Evolutionary conservation across 164 flowering plant genomes (phyloP), one percentile per base, ranked within the genome.

Genomic region (Magnolia sinica): DNA sequence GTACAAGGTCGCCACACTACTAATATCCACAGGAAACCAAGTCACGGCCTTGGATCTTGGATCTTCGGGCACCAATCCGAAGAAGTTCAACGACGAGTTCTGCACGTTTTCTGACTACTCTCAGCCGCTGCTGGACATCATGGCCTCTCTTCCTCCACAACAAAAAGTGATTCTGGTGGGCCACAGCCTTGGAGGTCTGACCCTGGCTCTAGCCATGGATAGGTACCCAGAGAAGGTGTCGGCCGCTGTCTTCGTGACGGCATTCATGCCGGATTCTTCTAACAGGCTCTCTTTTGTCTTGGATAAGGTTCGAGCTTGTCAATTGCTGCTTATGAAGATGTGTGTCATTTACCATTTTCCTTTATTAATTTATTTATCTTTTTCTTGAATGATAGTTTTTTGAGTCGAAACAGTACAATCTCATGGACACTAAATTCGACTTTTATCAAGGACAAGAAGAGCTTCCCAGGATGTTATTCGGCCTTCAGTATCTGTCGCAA

Each of bases 21-120:
- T 90, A 0, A 79, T 78, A 80, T 11, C 74, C 0, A 78, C 81
- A 0, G 87, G 88, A 8, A 85, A 88, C 76, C 74, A 68, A 10
- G 89, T 86, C 31, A 88, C 88, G 23, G 82, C 80, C 10, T 22
- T 87, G 11, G 88, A 88, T 76, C 80, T 88, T 2, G 83, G 81
- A 0, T 87, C 81, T 58, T 83, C 85, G 0, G 92, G 89, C 4
- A 64, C 75, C 50, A 49, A 84, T 79, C 5, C 7, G 64, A 79
- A 37, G 64, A 29, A 20, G 10, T 68, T 77, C 29, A 20, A 79
- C 0, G 77, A 84, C 24, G 71, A 84, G 49, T 71, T 87, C 18
- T 10, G 9, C 0, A 65, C 82, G 0, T 0, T 85, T 16, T 8
- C 23, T 1, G 85, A 88, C 0, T 88, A 87, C 77, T 24, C 70